phyloP scores from a whole-genome alignment of 2,329 filamentous ascomycete genomes.

The Apiospora marii region DNA sequence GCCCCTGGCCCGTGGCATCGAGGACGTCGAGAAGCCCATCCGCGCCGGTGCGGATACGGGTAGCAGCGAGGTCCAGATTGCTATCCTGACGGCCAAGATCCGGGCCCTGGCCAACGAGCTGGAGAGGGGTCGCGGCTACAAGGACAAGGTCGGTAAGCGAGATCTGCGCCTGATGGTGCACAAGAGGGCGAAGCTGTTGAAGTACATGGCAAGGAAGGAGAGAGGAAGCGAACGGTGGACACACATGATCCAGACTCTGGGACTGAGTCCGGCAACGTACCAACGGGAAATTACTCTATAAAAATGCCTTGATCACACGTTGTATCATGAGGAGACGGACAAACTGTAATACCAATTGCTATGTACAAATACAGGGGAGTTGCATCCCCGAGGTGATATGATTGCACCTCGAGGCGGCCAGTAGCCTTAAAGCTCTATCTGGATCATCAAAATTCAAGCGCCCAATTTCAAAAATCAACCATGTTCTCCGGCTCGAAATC shows the following conservation, averaged over 20 bases:
- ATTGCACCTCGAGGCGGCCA: conserved; percentile 10
- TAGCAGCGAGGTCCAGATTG: conserved; percentile 96
- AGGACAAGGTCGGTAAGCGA: conserved; percentile 93
- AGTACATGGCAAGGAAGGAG: conserved; percentile 89
- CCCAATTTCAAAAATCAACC: conserved; percentile 25
- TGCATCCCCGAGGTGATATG: conserved; percentile 23
- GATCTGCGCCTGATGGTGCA: conserved; percentile 88
- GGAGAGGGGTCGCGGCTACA: conserved; percentile 71
- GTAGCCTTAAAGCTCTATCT: conserved; percentile 23
- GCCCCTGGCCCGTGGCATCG: conserved; percentile 54
- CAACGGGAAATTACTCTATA: conserved; percentile 86
- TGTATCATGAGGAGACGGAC: conserved; percentile 26
- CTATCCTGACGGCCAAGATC: conserved; percentile 95
- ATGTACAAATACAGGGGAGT: conserved; percentile 56
- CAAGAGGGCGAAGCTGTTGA: conserved; percentile 84
- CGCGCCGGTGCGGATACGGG: conserved; percentile 93
- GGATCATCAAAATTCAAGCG: conserved; percentile 28
- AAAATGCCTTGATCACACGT: conserved; percentile 38
- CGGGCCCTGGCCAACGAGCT: conserved; percentile 78
- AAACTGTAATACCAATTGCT: conserved; percentile 34
- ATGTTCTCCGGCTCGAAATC: conserved; percentile 26
- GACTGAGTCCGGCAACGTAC: conserved; percentile 88
- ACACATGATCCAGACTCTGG: conserved; percentile 82
- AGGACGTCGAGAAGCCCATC: conserved; percentile 48
- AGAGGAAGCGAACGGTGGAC: conserved; percentile 90